Base-by-base conservation (phyloP, 768 basidiomycete genomes). In the Rubroboletus satanas region DNA sequence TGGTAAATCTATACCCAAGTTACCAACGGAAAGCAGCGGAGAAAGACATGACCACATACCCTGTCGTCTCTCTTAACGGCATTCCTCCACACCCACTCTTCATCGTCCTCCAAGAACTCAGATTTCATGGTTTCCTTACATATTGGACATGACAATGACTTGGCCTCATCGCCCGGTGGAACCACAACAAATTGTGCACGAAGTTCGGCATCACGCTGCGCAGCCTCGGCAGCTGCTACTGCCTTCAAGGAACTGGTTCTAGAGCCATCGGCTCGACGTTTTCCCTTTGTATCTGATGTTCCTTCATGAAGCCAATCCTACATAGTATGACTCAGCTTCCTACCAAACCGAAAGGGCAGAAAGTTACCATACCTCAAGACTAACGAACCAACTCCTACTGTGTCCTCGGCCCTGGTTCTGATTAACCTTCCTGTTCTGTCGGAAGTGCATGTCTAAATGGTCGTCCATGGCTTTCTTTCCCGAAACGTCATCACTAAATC, bases 1-100 rank as follows among this genome's bases (percentile, higher is more conserved):
- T 97, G 94, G 70, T 86, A 96, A 64, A 95, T 87, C 93, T 94
- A 65, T 3, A 21, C 45, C 18, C 49, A 51, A 12, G 49, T 60
- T n/a, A 58, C 21, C 36, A 49, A 48, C 47, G 26, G 17, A 39
- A 36, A 17, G 54, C 1, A 29, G 15, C 11, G 5, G 26, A 35
- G 21, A 50, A 29, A 55, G 48, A 39, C 26, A n/a, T 31, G 17
- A 48, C 21, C 47, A 74, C 85, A 51, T 69, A 93, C 93, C 76
- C 82, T 82, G 54, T 88, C 89, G 60, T 96, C 91, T 57, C 87
- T 85, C 71, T 79, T 83, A 18, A 92, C 78, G 0, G 95, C 93
- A 66, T 99, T 96, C 67, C 81, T 83, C 93, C 93, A 99, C 12
- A 97, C 88, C 95, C 95, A 98, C 57, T 97, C 96, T 74, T 98